Base-by-base conservation (phyloP, 2,329 filamentous ascomycete species). In the Fusarium sp. region DNA sequence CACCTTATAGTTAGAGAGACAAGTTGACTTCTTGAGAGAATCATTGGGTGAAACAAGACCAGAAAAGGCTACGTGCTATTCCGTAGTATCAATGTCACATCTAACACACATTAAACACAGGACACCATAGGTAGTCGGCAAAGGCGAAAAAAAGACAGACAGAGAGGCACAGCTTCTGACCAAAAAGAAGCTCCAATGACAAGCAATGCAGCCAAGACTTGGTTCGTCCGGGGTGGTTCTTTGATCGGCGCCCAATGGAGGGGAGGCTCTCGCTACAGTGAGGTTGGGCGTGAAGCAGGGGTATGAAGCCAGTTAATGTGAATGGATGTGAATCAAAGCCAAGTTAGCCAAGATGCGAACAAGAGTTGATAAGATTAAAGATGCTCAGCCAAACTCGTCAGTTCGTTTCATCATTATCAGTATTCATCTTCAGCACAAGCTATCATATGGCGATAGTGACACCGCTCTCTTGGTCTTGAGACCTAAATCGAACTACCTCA, bases 191-290 rank as follows among this genome's bases (percentile, higher is more conserved):
- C 60, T 65, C 59, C 58, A 37, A 68, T 62, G 65, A 62, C 50
- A 68, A 56, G 56, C 62, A 65, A 50, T n/a, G 22, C 22, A 47
- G 46, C 62, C 60, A 55, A 65, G 65, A 62, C 62, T 43, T 52
- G 40, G 61, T 54, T 26, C 26, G 26, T 62, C 65, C 20, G 48
- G 65, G 65, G 65, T 51, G 20, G 49, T 67, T 56, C 20, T 48
- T 62, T 50, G 61, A 68, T 68, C 66, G 48, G 65, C 61, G 66
- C 66, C 66, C 66, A 68, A 69, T 69, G 43, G 61, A 69, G 51
- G 56, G 61, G 60, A 59, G 56, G 53, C 50, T 62, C 60, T 63
- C 60, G 56, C 62, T 47, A 60, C 53, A 66, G 46, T 44, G 65
- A 68, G 62, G 66, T 68, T 69, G 66, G 66, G 65, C 63, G 49